Base-by-base conservation (phyloP, 1,284 basidiomycete species). In the Coniophora puteana region DNA sequence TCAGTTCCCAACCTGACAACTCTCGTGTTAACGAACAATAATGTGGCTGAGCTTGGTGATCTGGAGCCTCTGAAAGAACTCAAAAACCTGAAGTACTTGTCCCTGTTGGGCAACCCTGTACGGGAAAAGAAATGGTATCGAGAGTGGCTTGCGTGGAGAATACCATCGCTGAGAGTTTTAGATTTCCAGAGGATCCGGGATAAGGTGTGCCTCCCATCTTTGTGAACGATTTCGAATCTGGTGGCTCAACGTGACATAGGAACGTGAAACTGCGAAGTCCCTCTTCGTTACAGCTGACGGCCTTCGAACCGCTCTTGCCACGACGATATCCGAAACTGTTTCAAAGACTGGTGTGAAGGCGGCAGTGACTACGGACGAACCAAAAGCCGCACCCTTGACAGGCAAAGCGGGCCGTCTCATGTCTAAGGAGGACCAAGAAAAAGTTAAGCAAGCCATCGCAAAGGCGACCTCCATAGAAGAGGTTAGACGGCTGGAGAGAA, bases 121-220 rank as follows among this genome's bases (percentile, higher is more conserved):
- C 73, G 79, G 54, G 83, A 93, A 67, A 89, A 90, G 72, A 89
- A 94, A 78, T 92, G 92, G 78, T 99, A 99, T 74, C 83, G 92
- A 65, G 89, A 91, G 69, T 99, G 93, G 84, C 82, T 93, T 70
- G 80, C 86, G 57, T 88, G 80, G 76, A 80, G 83, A 71, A 71
- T 87, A 71, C 79, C 83, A 63, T 72, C 76, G 57, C 78, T 99
- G 58, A 85, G 94, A 73, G 89, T 94, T 62, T 78, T 99, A 57
- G 96, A 99, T 76, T 99, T 90, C 67, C 85, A 91, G 72, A 83
- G 95, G 65, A 89, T 99, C 60, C 89, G 91, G 65, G 92, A 97
- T 64, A 90, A 92, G 78, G 90, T 92, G 67, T 69, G 86, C 65
- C 55, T 61, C 58, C 62, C 55, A 63, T 48, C 40, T n/a, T n/a